Base-by-base conservation (phyloP, 768 basidiomycete genomes). In the Russula foetens region DNA sequence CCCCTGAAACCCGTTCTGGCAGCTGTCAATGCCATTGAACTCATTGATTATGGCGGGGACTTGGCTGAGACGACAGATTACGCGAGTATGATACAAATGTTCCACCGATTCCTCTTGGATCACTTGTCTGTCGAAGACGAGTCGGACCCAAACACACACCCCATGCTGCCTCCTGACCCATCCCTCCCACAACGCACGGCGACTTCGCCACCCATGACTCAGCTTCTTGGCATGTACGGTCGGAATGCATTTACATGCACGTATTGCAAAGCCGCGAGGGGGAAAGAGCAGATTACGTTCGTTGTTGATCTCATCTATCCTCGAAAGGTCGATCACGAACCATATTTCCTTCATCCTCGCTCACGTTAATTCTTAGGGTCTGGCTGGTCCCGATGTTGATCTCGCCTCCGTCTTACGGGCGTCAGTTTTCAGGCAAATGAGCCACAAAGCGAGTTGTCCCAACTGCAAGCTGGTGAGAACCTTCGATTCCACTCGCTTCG, bases 101-200 rank as follows among this genome's bases (percentile, higher is more conserved):
- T 98, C 77, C 93, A 98, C 71, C 85, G 96, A 23, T 98, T 97
- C 76, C 79, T 97, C 41, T 73, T 98, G 53, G 94, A 98, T 62
- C 86, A 87, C 53, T 79, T 98, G 65, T 84, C 81, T 59, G 78
- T 80, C 3, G 92, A 94, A 72, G 86, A 86, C 4, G 88, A 84
- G 63, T 71, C 72, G 24, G 83, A 79, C 67, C 82, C 82, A 24
- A 72, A 80, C 46, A 90, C 88, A 64, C 85, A 83, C 2, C 60
- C 68, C 19, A 66, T 87, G 19, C 67, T 82, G 58, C 78, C 72
- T 65, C 69, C 44, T 21, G 51, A 69, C n/a, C 54, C 68, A 38
- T 55, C 69, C 52, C 52, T 53, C 49, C 66, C 60, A 68, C 55
- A 41, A 65, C 49, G 67, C 65, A 49, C 69, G 64, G 55, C 60